Evolutionary conservation across 257 asterid species (phyloP).

Genomic region (Osmanthus fragrans): DNA sequence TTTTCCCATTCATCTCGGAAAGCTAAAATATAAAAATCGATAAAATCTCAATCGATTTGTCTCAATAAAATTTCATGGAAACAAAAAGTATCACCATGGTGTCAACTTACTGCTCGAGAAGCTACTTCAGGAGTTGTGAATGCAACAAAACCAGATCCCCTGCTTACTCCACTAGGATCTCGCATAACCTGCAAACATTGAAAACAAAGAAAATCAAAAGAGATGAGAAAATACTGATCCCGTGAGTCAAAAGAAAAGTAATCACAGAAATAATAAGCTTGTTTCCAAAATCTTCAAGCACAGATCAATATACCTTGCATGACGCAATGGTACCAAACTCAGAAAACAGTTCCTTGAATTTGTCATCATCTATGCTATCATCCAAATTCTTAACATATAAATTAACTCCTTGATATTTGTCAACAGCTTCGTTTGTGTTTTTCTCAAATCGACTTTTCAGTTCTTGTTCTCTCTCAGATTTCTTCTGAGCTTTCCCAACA

Average conservation of each 20-base stretch:
- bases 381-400: conserved; percentile 58
- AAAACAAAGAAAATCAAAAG: neutral
- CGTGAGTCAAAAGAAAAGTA: neutral
- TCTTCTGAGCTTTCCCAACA: conserved; percentile 64
- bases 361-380: conserved; percentile 59
- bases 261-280: neutral
- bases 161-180: conserved; percentile 62
- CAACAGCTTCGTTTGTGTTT: conserved; percentile 46
- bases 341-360: conserved; percentile 51
- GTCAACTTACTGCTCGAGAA: conserved; percentile 54
- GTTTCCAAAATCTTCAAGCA: neutral
- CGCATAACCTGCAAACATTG: conserved; percentile 47
- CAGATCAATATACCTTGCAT: conserved; percentile 45
- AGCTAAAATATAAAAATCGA: conserved; percentile 30
- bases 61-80: neutral
- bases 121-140: conserved; percentile 63
- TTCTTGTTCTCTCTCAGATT: conserved; percentile 61
- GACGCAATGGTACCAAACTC: conserved; percentile 54
- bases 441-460: conserved; percentile 48
- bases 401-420: conserved; percentile 51
- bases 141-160: conserved; percentile 72
- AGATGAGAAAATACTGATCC: neutral
- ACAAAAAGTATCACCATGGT: neutral
- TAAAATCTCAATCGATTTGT: neutral
- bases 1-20: conserved; percentile 58